Evolutionary conservation across 148 eudicot species (phyloP).

Genomic region (Beta vulgaris): DNA sequence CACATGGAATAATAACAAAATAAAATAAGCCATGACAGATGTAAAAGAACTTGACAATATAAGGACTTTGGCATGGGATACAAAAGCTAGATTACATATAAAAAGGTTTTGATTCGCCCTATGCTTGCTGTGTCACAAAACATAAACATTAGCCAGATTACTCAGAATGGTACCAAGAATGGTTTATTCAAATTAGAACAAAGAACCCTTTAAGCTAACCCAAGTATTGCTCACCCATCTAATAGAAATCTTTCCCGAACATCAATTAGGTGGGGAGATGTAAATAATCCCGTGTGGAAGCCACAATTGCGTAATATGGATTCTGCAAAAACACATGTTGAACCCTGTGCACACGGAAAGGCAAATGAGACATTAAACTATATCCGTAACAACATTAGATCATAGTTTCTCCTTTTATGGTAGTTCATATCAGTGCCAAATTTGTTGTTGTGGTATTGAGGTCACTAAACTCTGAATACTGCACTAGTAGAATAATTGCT

Average conservation of each 20-base stretch:
- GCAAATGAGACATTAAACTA: not conserved
- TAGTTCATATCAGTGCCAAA: not conserved
- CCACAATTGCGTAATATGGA: constrained; percentile 89
- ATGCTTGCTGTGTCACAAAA: too few relatives aligned
- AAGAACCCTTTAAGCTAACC: constrained; percentile 1
- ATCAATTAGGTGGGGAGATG: constrained; percentile 98
- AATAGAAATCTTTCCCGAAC: constrained; percentile 91
- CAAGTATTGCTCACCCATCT: constrained; percentile 75
- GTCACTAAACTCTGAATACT: not conserved
- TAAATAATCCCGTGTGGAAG: constrained; percentile 91
- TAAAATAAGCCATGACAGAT: not conserved
- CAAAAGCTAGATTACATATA: not conserved
- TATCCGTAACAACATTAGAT: not conserved
- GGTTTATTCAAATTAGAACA: not conserved
- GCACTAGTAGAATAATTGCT: not conserved
- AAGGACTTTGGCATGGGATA: not conserved
- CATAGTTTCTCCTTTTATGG: not conserved
- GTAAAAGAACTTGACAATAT: not conserved
- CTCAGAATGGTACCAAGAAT: not conserved
- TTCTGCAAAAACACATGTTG: constrained; percentile 85
- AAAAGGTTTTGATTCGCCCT: too few relatives aligned
- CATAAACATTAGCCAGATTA: not conserved
- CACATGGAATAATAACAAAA: too few relatives aligned
- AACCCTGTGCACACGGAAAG: constrained; percentile 56
- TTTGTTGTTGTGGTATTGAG: not conserved